Conservation (phyloP, 768 basidiomycete species). For the Boletus tylopilopsis region DNA sequence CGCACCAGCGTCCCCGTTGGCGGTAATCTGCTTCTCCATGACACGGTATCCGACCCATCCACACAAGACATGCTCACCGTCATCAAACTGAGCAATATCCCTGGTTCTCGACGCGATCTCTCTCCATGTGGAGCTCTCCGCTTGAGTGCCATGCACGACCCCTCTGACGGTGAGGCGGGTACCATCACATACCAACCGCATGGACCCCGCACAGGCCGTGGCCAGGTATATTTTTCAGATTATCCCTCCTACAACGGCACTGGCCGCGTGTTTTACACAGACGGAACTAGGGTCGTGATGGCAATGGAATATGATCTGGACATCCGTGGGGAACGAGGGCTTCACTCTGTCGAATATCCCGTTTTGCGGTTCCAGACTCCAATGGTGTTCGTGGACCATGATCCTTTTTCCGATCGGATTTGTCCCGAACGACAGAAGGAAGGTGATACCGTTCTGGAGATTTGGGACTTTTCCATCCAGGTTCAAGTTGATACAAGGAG, state of each 20-base stretch:
- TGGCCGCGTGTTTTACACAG: neutral
- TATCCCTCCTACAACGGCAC: neutral
- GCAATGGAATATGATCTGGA: neutral
- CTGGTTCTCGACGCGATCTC: too few relatives aligned
- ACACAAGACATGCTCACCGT: slow-evolving; percentile 11
- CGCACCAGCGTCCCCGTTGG: neutral
- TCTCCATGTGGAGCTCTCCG: too few relatives aligned
- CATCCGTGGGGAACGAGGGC: neutral
- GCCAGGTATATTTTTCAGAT: too few relatives aligned
- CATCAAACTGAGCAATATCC: too few relatives aligned
- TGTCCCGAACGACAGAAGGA: neutral
- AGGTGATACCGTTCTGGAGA: too few relatives aligned
- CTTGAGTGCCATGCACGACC: neutral
- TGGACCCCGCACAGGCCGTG: too few relatives aligned
- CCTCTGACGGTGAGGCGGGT: neutral
- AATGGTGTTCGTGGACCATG: neutral
- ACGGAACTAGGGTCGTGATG: neutral
- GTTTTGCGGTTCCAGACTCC: neutral
- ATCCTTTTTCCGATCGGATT: neutral
- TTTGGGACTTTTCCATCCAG: too few relatives aligned
- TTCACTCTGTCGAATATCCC: neutral
- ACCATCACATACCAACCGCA: neutral
- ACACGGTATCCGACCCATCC: slow-evolving; percentile 3
- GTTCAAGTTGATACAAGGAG: too few relatives aligned
- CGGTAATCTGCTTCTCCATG: slow-evolving; percentile 7